phyloP scores from a whole-genome alignment of 1,284 basidiomycete genomes.

The Ustilago nuda region DNA sequence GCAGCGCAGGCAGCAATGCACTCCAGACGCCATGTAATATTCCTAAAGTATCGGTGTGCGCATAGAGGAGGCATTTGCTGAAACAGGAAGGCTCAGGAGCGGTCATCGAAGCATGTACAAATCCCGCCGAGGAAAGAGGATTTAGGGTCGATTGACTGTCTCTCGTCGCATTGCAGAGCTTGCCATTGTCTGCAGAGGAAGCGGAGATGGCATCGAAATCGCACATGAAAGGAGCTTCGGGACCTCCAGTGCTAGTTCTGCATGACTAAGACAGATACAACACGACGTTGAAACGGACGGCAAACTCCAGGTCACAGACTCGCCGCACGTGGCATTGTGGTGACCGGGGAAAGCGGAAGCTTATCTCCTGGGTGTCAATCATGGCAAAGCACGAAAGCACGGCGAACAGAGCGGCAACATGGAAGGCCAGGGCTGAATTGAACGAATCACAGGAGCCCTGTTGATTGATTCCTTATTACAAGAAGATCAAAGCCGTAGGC shows the following conservation, averaged over 20 bases:
- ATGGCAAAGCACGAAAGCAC: not conserved
- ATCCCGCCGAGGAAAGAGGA: not conserved
- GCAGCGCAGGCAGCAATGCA: not conserved
- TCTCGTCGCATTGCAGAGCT: not conserved
- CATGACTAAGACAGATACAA: not conserved
- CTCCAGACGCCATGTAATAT: too few species aligned
- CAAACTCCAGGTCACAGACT: not conserved
- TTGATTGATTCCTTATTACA: slow-evolving; percentile 10
- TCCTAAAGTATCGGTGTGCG: too few species aligned
- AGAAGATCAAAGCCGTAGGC: not conserved
- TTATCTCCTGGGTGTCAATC: slow-evolving; percentile 23
- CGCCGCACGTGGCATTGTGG: not conserved
- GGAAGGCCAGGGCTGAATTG: too few species aligned
- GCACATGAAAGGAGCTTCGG: not conserved
- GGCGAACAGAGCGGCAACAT: not conserved
- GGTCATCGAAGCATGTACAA: not conserved
- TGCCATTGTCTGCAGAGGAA: slow-evolving; percentile 12
- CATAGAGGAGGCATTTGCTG: too few species aligned
- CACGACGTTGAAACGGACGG: not conserved
- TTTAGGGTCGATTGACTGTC: not conserved
- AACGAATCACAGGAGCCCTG: slow-evolving; percentile 1
- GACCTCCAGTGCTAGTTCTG: not conserved
- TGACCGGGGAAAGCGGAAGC: not conserved
- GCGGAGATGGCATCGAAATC: slow-evolving; percentile 22
- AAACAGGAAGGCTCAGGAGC: not conserved